Evolutionary conservation across 2,329 filamentous ascomycete genomes (phyloP), one percentile per base, ranked within the genome.

Genomic region (Neocatenulostroma microsporum): DNA sequence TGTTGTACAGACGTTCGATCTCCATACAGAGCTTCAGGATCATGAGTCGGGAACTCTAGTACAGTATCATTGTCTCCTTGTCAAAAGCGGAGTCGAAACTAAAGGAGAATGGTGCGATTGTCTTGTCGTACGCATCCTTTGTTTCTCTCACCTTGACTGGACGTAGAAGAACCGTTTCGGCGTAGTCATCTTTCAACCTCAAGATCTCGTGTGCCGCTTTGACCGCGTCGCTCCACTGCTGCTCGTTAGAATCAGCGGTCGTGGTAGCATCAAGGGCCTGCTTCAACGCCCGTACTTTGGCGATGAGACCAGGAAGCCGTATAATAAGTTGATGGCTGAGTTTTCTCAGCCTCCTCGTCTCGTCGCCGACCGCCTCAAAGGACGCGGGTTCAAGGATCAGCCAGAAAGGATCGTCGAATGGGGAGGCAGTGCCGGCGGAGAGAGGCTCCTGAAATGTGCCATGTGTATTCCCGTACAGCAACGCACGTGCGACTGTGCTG

Each of bases 361-460:
- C 17, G 3, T 14, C 21, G 4, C 19, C 11, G 14, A 30, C 6
- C 6, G 17, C 8, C 11, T 30, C 18, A 11, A 14, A 12, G 11
- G 33, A 10, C 3, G 27, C 21, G 3, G 34, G 34, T 19, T 37
- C 27, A 8, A 30, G 21, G 6, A 23, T 19, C 11, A 37, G 20
- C 34, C 34, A 37, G 15, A 24, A 37, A 10, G 34, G 34, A 24
- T 37, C 34, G 25, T 37, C 34, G 11, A 37, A 37, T 11, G 19
- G 20, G 18, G 26, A 30, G 4, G 34, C 25, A 10, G 14, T 15
- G 13, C 34, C 34, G 13, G 15, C 23, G 3, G 3, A 5, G 13
- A 37, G 14, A 5, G 34, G 34, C 19, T 30, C 3, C 34, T 37
- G 34, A 13, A 37, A 37, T 8, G 17, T 37, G 18, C 20, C 34